Evolutionary conservation across 1,284 basidiomycete species (phyloP).

Genomic region (Afroboletus lepidellus): DNA sequence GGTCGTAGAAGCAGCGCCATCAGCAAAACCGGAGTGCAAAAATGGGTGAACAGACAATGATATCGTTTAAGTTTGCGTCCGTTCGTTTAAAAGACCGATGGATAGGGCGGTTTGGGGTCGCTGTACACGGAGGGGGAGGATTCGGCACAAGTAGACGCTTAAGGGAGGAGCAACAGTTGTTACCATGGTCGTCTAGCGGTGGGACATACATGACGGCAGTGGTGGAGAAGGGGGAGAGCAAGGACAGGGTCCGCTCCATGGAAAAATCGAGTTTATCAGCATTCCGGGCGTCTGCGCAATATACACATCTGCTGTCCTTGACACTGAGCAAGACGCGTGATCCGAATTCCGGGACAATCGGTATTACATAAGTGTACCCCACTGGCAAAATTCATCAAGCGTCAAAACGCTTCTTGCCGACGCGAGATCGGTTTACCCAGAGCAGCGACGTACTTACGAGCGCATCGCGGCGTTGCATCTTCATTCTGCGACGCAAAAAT

Average conservation of each 20-base stretch:
- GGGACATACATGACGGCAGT: conserved; percentile 20
- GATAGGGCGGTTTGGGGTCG: background rate
- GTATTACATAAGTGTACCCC: conserved; percentile 18
- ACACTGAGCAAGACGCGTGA: conserved; percentile 18
- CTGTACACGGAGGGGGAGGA: background rate
- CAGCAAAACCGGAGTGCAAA: background rate
- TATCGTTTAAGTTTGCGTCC: background rate
- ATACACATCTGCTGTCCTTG: conserved; percentile 9
- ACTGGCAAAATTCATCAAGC: conserved; percentile 7
- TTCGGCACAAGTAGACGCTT: conserved; percentile 18
- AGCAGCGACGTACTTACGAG: background rate
- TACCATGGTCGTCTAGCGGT: conserved; percentile 27
- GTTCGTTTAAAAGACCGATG: conserved; percentile 6
- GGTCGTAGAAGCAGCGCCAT: background rate
- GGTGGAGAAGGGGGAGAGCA: conserved; percentile 4
- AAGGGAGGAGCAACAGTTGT: conserved; percentile 23
- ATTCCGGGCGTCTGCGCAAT: conserved; percentile 18
- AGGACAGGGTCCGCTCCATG: conserved; percentile 14
- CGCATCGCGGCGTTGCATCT: background rate
- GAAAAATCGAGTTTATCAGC: conserved; percentile 34
- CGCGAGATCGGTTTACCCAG: conserved; percentile 11
- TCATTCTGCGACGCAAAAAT: background rate
- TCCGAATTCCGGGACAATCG: conserved; percentile 31
- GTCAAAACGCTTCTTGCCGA: conserved; percentile 2
- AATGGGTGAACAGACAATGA: conserved; percentile 14